These are phyloP conservation scores for Sonneratia caseolaris DNA, from an alignment of 345 rosid genomes.

Conservation along the genomic window DNA sequence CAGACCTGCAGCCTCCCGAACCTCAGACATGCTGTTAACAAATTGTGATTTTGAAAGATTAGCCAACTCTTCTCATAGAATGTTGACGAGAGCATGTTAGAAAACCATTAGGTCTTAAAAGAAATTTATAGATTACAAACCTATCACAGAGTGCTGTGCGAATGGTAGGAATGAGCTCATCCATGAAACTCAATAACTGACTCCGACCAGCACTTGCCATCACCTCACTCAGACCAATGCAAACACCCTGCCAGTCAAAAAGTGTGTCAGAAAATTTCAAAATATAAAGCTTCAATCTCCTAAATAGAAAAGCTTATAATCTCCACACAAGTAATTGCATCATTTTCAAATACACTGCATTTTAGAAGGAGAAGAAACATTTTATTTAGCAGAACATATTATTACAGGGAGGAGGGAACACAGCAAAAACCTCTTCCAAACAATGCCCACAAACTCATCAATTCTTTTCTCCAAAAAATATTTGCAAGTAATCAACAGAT, in stretches of 20 bases:
- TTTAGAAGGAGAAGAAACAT: neutral
- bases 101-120: neutral
- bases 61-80: neutral
- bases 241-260: constrained; percentile 67
- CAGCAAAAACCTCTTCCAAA: neutral
- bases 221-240: constrained; percentile 97
- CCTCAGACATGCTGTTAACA: constrained; percentile 54
- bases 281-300: neutral
- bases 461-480: neutral
- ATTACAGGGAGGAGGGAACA: neutral
- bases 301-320: neutral
- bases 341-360: neutral
- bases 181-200: constrained; percentile 90
- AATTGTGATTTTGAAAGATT: neutral
- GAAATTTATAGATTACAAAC: constrained; percentile 24
- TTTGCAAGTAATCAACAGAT: neutral
- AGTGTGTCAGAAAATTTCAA: neutral
- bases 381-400: neutral
- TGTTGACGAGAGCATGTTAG: neutral
- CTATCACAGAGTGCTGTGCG: constrained; percentile 96
- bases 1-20: constrained; percentile 95
- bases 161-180: constrained; percentile 85
- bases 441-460: neutral
- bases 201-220: constrained; percentile 96
- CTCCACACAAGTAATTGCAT: neutral